Evolutionary conservation across 2,329 filamentous ascomycete genomes (phyloP).

Genomic region (Didymella lethalis): DNA sequence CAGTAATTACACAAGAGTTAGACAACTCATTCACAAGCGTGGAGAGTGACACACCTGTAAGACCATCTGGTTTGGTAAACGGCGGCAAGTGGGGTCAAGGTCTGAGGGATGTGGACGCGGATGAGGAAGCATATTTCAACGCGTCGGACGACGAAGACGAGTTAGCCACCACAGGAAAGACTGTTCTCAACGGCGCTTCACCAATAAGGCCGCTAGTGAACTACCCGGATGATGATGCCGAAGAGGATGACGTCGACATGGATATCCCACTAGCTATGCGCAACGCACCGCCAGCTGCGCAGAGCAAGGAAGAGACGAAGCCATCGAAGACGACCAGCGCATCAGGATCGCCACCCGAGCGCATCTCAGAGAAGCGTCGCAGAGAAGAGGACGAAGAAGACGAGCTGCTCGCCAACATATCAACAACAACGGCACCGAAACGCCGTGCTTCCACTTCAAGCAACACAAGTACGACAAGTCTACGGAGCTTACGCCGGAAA

Average conservation of each 20-base stretch:
- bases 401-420: slow-evolving; percentile 79
- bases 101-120: slow-evolving; percentile 82
- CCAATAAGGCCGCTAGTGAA: slow-evolving; percentile 78
- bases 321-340: slow-evolving; percentile 34
- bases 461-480: slow-evolving; percentile 43
- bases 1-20: slow-evolving; percentile 66
- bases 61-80: slow-evolving; percentile 59
- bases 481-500: slow-evolving; percentile 53
- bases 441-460: slow-evolving; percentile 52
- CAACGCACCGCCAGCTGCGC: slow-evolving; percentile 31
- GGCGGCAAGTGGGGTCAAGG: slow-evolving; percentile 69
- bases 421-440: slow-evolving; percentile 57
- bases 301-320: slow-evolving; percentile 37
- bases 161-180: slow-evolving; percentile 43
- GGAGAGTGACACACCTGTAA: slow-evolving; percentile 59
- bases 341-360: slow-evolving; percentile 65
- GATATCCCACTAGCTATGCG: slow-evolving; percentile 47
- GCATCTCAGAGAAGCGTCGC: slow-evolving; percentile 85
- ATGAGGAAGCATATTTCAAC: slow-evolving; percentile 95
- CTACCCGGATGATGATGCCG: slow-evolving; percentile 88
- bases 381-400: slow-evolving; percentile 95
- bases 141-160: slow-evolving; percentile 84
- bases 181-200: slow-evolving; percentile 68
- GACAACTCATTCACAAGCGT: slow-evolving; percentile 75
- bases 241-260: slow-evolving; percentile 65